These are phyloP conservation scores for Toxicodendron radicans DNA, from an alignment of 345 rosid genomes.

Conservation along the genomic window DNA sequence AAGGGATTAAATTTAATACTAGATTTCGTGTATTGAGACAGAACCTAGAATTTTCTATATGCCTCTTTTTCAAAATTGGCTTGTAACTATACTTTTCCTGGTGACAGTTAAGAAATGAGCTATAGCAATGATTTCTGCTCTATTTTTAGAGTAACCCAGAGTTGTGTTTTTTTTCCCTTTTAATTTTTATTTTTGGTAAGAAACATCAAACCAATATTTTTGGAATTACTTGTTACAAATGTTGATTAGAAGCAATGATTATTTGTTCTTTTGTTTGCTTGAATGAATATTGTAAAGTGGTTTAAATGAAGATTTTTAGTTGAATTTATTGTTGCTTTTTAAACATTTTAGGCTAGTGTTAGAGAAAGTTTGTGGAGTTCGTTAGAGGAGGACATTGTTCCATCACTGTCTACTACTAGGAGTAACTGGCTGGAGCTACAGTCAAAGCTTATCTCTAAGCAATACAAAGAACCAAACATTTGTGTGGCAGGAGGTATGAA, in stretches of 20 bases:
- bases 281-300: neutral
- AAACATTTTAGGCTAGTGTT: conserved; percentile 56
- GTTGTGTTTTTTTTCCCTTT: neutral
- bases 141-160: neutral
- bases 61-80: neutral
- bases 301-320: conserved; percentile 16
- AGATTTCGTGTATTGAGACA: neutral
- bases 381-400: conserved; percentile 87
- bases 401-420: conserved; percentile 67
- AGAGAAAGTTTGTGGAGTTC: conserved; percentile 81
- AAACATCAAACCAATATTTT: no score
- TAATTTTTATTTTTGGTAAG: no score
- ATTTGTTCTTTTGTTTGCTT: conserved; percentile 5
- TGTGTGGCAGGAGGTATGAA: conserved; percentile 98
- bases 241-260: neutral
- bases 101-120: neutral
- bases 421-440: conserved; percentile 95
- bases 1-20: neutral
- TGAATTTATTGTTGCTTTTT: conserved; percentile 14
- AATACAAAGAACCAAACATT: conserved; percentile 67
- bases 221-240: neutral
- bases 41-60: neutral
- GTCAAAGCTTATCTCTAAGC: conserved; percentile 68
- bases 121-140: neutral
- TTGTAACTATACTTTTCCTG: neutral